A percentile compares a stretch with the other conserved stretches of the same genome.
These are phyloP conservation scores for Penicillium corylophilum DNA, from an alignment of 2,329 filamentous ascomycete genomes.

Conservation along the genomic window DNA sequence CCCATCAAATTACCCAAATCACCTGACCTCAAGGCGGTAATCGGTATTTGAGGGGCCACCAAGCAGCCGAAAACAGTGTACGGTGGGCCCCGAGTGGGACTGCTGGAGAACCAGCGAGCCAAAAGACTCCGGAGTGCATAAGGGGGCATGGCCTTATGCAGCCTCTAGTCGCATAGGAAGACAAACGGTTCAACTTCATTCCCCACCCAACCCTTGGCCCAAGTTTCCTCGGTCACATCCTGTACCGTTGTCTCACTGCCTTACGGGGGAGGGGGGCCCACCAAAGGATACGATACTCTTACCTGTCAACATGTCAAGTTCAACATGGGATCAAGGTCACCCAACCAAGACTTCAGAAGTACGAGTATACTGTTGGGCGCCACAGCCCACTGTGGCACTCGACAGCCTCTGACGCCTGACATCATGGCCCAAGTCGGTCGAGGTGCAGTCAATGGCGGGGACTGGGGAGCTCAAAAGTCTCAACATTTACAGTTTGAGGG, in stretches of 20 bases:
- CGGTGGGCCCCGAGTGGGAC: constrained; percentile 4
- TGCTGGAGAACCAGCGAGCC: constrained; percentile 10
- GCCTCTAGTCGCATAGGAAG: constrained; percentile 1
- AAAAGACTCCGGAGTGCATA: constrained; percentile 14
- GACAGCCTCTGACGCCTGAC: constrained; percentile 5
- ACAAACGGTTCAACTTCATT: constrained; percentile 8
- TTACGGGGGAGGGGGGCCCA: neutral
- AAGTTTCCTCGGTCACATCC: neutral
- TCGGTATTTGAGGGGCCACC: neutral
- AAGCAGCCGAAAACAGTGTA: constrained; percentile 3
- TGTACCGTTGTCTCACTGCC: neutral
- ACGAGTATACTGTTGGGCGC: no score
- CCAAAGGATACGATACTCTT: neutral
- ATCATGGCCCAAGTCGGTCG: constrained; percentile 4
- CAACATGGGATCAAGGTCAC: neutral
- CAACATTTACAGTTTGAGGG: constrained; percentile 17
- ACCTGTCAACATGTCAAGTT: neutral
- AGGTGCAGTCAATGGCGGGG: neutral
- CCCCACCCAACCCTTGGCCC: constrained; percentile 4
- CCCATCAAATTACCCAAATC: neutral
- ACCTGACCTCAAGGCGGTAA: neutral
- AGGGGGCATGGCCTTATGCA: constrained; percentile 14
- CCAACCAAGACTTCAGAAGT: no score
- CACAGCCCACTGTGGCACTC: neutral
- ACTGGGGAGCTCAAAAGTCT: neutral